Percentiles rank a stretch among this genome's conserved stretches.
phyloP scores from a whole-genome alignment of 768 basidiomycete species.

The Psilocybe cubensis region DNA sequence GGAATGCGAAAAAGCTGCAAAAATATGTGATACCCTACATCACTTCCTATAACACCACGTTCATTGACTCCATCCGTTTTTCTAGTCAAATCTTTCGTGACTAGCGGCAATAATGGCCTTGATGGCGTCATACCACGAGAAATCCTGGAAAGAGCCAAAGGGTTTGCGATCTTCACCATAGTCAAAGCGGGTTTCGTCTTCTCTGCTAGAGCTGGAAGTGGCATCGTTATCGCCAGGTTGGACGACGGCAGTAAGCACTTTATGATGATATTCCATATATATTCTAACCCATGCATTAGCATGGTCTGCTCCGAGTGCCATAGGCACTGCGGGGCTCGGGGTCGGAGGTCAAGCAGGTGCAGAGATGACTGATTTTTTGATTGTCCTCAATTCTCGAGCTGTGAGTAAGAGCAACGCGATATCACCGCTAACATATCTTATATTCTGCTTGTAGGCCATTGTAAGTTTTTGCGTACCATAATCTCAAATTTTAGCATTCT shows the following conservation, averaged over 20 bases:
- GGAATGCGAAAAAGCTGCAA: conserved; percentile 87
- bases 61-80: conserved; percentile 4
- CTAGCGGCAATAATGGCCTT: conserved; percentile 78
- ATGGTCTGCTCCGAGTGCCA: conserved; percentile 95
- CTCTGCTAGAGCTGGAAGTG: conserved; percentile 83
- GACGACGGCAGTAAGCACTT: conserved; percentile 72
- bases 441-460: conserved; percentile 49
- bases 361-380: conserved; percentile 89
- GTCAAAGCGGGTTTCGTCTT: conserved; percentile 78
- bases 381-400: conserved; percentile 83
- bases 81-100: conserved; percentile 84
- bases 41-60: background rate
- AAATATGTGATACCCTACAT: conserved; percentile 59
- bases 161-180: conserved; percentile 92
- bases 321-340: conserved; percentile 90
- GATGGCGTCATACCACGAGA: conserved; percentile 68
- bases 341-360: conserved; percentile 84
- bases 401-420: conserved; percentile 44
- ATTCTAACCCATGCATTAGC: conserved; percentile 40
- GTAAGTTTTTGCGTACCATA: conserved; percentile 44
- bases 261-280: conserved; percentile 5
- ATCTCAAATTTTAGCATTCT: background rate
- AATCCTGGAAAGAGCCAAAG: conserved; percentile 54
- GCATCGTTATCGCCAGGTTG: conserved; percentile 85
- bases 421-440: background rate